These are phyloP conservation scores for Arachnomyces sp. DNA, from an alignment of 2,329 filamentous ascomycete species.

Conservation along the genomic window DNA sequence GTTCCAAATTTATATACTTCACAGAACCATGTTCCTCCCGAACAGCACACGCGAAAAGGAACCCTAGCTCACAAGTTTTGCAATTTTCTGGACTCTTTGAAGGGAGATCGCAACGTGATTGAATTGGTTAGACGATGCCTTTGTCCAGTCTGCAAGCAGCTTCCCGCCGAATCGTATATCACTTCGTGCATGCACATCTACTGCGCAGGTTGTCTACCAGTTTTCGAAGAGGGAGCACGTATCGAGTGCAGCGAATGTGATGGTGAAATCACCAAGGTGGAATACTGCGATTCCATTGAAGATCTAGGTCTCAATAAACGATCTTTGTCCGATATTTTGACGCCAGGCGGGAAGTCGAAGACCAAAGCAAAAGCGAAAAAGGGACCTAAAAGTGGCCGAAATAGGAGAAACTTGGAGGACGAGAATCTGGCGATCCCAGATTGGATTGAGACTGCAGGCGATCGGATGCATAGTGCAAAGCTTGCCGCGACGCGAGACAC, in stretches of 20 bases:
- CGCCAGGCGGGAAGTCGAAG: not conserved
- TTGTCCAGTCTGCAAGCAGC: constrained; percentile 27
- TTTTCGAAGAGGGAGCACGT: constrained; percentile 9
- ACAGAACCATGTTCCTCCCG: no score
- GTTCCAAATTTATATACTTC: no score
- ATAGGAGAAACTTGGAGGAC: constrained; percentile 11
- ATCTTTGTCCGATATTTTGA: no score
- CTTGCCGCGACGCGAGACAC: constrained; percentile 26
- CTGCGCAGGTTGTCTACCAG: constrained; percentile 41
- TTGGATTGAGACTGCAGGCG: constrained; percentile 19
- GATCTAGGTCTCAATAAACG: not conserved
- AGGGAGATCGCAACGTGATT: no score
- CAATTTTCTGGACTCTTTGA: constrained; percentile 31
- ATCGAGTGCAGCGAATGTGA: constrained; percentile 18
- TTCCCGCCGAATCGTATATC: constrained; percentile 34
- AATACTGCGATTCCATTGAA: constrained; percentile 7
- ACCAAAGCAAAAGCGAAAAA: not conserved
- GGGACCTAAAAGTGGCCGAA: constrained; percentile 4
- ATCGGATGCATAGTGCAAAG: constrained; percentile 33
- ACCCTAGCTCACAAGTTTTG: constrained; percentile 27
- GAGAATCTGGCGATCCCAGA: constrained; percentile 11
- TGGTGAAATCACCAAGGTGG: constrained; percentile 10
- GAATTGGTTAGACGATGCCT: no score
- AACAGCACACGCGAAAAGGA: no score
- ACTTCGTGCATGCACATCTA: constrained; percentile 50